These are phyloP conservation scores for Aspergillus fumigatus DNA, from an alignment of 2,329 filamentous ascomycete species.

Conservation along the genomic window DNA sequence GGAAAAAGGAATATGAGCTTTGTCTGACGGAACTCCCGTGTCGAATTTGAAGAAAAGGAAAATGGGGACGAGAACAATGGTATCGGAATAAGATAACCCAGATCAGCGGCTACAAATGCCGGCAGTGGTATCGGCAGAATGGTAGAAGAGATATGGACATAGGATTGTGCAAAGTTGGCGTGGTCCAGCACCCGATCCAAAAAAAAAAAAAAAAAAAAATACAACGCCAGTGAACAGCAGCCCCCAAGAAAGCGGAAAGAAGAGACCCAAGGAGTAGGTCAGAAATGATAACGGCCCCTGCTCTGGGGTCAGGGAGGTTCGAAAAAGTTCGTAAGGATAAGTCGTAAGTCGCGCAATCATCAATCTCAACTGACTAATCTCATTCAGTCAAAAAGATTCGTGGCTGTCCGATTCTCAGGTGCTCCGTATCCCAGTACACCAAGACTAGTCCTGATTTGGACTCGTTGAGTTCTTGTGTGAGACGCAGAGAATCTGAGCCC, in stretches of 20 bases:
- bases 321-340: conserved; percentile 15
- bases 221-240: conserved; percentile 6
- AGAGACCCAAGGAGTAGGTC: not conserved
- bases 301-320: not conserved
- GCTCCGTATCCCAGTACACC: not conserved
- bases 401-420: not conserved
- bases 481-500: not conserved
- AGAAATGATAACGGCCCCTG: not conserved
- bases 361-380: conserved; percentile 11
- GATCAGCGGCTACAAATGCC: conserved; percentile 13
- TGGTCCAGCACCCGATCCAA: not conserved
- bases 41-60: conserved; percentile 4
- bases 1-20: conserved; percentile 1
- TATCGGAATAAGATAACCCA: conserved; percentile 2
- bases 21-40: conserved; percentile 12
- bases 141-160: conserved; percentile 4
- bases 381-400: not conserved
- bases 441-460: not conserved
- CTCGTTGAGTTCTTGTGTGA: not conserved
- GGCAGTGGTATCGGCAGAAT: conserved; percentile 6
- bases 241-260: conserved; percentile 2
- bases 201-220: not conserved
- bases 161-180: not conserved
- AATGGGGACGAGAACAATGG: not conserved
- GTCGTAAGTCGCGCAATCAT: conserved; percentile 18